These are phyloP conservation scores for Penicillium longicatenatum DNA, from an alignment of 495 filamentous ascomycete genomes.

Conservation along the genomic window DNA sequence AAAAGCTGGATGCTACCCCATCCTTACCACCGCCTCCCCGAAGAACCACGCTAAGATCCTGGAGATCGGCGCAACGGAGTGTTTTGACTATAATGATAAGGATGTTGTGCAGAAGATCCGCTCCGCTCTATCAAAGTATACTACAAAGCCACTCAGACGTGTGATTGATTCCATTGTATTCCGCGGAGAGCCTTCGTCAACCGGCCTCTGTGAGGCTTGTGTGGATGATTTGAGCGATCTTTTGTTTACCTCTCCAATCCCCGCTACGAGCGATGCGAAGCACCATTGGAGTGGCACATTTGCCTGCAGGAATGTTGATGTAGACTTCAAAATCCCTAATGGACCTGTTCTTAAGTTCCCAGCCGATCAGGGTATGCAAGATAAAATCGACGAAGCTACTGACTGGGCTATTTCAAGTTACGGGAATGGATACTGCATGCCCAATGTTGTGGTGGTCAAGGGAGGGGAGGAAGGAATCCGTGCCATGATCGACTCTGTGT, in stretches of 20 bases:
- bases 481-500: not conserved
- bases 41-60: constrained; percentile 27
- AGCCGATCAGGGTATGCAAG: not conserved
- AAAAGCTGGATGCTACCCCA: constrained; percentile 20
- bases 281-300: not conserved
- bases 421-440: not conserved
- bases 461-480: not conserved
- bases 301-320: not conserved
- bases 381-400: not conserved
- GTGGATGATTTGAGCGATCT: not conserved
- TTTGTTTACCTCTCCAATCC: not conserved
- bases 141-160: not conserved
- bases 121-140: not conserved
- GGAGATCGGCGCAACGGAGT: constrained; percentile 26
- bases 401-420: not conserved
- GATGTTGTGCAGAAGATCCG: not conserved
- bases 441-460: not conserved
- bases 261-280: not conserved
- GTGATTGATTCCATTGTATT: not conserved
- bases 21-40: constrained; percentile 33
- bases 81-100: constrained; percentile 31
- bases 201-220: not conserved
- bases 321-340: not conserved
- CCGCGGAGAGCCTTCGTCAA: not conserved
- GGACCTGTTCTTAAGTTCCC: not conserved